phyloP scores from a whole-genome alignment of 1,284 basidiomycete genomes.

The Cryptococcus deneoformans region DNA sequence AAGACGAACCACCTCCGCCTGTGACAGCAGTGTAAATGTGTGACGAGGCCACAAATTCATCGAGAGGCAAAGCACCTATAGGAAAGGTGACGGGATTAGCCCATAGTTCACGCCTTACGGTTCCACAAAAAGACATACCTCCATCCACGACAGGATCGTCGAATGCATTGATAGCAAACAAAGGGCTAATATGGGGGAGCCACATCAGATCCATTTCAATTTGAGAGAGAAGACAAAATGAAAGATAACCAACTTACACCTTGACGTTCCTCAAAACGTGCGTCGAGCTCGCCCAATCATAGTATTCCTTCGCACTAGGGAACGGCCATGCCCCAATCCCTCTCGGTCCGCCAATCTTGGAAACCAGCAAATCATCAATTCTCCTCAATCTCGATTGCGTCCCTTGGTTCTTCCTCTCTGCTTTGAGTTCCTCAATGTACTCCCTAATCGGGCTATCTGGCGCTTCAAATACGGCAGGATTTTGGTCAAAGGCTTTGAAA shows the following conservation, averaged over 20 bases:
- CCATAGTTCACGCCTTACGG: background rate
- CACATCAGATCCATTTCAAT: background rate
- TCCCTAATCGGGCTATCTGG: constrained; percentile 13
- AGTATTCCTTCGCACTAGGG: constrained; percentile 73
- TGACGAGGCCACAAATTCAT: constrained; percentile 59
- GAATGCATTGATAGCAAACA: constrained; percentile 79
- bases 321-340: constrained; percentile 67
- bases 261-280: constrained; percentile 40
- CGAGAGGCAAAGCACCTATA: constrained; percentile 50
- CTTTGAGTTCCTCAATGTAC: constrained; percentile 18
- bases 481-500: constrained; percentile 57
- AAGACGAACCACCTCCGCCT: constrained; percentile 58
- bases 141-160: constrained; percentile 85
- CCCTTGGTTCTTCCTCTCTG: constrained; percentile 14
- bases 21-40: constrained; percentile 74
- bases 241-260: constrained; percentile 24
- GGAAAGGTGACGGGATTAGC: constrained; percentile 7
- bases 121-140: constrained; percentile 29
- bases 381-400: constrained; percentile 19
- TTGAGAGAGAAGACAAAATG: background rate
- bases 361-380: constrained; percentile 61
- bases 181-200: constrained; percentile 27
- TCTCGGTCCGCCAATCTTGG: constrained; percentile 70
- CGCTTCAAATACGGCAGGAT: constrained; percentile 27
- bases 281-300: constrained; percentile 60